Evolutionary conservation across 2,329 filamentous ascomycete genomes (phyloP), one percentile per base, ranked within the genome.

Genomic region (Xylaria multiplex): DNA sequence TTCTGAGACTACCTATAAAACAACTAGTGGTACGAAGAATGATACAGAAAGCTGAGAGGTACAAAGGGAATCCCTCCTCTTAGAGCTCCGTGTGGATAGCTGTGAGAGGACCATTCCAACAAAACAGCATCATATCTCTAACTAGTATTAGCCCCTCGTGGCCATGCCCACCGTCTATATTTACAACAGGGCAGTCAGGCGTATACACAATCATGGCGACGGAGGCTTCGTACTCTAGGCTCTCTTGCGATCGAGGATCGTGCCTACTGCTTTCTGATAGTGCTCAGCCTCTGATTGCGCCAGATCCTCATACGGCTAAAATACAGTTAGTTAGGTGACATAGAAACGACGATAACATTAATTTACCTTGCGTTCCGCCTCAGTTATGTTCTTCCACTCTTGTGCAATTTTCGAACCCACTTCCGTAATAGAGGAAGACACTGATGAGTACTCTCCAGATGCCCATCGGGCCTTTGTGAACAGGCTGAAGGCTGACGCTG

Each of bases 341-440:
- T 53, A 40, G 50, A 32, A 16, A 24, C 14, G 64, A 22, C 2
- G 48, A 9, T 6, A 9, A 5, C 24, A 43, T 52, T 3, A n/a
- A 72, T 77, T 65, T 79, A 82, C 80, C 74, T 79, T 69, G 73
- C 82, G 84, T 69, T 85, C 81, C 0, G 77, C 69, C 1, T 73
- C 73, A 46, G 78, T 72, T 59, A 87, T 59, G 0, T 53, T 57
- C 68, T 79, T 83, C 85, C 85, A 88, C 64, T 81, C 77, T 2
- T 65, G 19, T 37, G 60, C 60, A 14, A 83, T 60, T 4, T 40
- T 53, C 65, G 69, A 71, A 62, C 77, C 45, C 1, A 40, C 61
- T 0, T 78, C 77, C 4, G 13, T 1, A 9, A 75, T 2, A 9
- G 11, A 0, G 1, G 6, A 1, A 6, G 46, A 42, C 3, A 22